Evolutionary conservation across 805 yeast genomes (phyloP).

Genomic region (Blastobotrys muscicola): DNA sequence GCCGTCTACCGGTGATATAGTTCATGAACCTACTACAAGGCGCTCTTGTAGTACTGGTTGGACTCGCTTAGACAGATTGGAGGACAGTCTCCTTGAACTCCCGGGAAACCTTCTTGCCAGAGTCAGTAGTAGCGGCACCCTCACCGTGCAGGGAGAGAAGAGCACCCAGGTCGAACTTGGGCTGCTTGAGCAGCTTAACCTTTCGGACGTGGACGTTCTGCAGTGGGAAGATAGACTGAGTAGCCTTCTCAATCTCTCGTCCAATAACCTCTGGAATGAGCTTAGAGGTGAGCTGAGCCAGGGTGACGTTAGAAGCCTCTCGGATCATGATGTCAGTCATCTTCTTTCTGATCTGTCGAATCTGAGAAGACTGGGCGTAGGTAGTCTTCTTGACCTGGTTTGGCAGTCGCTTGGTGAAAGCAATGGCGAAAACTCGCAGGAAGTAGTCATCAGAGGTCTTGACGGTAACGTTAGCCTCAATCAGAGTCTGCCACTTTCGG

Average conservation of each 20-base stretch:
- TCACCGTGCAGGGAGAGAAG: constrained; percentile 97
- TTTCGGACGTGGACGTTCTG: constrained; percentile 99
- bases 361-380: constrained; percentile 95
- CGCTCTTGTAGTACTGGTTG: too few relatives aligned
- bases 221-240: constrained; percentile 91
- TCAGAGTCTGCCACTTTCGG: constrained; percentile 98
- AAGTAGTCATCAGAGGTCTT: constrained; percentile 97
- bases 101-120: constrained; percentile 90
- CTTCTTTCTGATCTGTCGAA: constrained; percentile 95
- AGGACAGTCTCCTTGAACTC: constrained; percentile 99
- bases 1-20: background rate
- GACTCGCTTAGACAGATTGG: constrained; percentile 89
- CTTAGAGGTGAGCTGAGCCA: constrained; percentile 94
- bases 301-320: constrained; percentile 90
- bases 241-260: constrained; percentile 95
- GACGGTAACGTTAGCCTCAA: constrained; percentile 96
- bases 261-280: constrained; percentile 98
- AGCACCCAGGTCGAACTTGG: constrained; percentile 96
- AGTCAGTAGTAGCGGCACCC: constrained; percentile 79
- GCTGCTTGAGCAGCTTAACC: constrained; percentile 97
- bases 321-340: constrained; percentile 93
- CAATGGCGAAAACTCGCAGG: constrained; percentile 92
- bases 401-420: constrained; percentile 95
- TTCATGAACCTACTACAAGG: too few relatives aligned
- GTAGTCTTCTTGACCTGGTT: constrained; percentile 97